Evolutionary conservation across 2,329 filamentous ascomycete genomes (phyloP).

Genomic region (Diaporthe citrichinensis): DNA sequence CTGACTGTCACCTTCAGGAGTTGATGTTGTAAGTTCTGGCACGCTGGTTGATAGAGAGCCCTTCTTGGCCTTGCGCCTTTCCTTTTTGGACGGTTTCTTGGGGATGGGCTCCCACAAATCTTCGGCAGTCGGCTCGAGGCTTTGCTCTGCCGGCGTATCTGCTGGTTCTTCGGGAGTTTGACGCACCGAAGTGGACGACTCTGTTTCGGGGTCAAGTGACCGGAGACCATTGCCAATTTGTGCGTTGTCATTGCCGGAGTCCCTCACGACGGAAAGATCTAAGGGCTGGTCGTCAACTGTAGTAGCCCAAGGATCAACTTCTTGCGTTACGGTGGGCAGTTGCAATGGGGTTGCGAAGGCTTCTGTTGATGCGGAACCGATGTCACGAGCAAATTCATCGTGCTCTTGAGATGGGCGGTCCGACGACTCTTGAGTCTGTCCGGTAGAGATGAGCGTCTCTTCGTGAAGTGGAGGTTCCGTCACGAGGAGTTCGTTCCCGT

Average conservation of each 20-base stretch:
- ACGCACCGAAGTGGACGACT: slow-evolving; percentile 21
- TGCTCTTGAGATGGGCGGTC: not conserved
- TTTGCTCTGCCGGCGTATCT: slow-evolving; percentile 15
- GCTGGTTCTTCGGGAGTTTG: slow-evolving; percentile 23
- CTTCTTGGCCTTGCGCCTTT: slow-evolving; percentile 41
- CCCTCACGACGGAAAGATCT: not conserved
- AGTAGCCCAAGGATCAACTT: not conserved
- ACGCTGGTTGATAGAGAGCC: slow-evolving; percentile 10
- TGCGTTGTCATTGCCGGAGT: slow-evolving; percentile 30
- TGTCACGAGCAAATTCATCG: not conserved
- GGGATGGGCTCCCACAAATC: slow-evolving; percentile 43
- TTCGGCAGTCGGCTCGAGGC: slow-evolving; percentile 32
- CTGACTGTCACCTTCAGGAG: not conserved
- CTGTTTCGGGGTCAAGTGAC: slow-evolving; percentile 33
- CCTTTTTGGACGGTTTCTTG: slow-evolving; percentile 51
- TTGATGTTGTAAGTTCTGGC: slow-evolving; percentile 10
- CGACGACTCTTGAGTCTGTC: not conserved
- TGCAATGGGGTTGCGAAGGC: slow-evolving; percentile 35
- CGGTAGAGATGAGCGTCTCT: not conserved
- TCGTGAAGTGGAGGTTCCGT: not conserved
- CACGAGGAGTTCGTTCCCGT: slow-evolving; percentile 16
- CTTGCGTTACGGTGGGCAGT: not conserved
- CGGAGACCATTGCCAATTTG: slow-evolving; percentile 42
- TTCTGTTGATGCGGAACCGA: slow-evolving; percentile 6
- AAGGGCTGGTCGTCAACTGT: slow-evolving; percentile 1